phyloP scores from a whole-genome alignment of 306 rosid species.

The Inga laurina region DNA sequence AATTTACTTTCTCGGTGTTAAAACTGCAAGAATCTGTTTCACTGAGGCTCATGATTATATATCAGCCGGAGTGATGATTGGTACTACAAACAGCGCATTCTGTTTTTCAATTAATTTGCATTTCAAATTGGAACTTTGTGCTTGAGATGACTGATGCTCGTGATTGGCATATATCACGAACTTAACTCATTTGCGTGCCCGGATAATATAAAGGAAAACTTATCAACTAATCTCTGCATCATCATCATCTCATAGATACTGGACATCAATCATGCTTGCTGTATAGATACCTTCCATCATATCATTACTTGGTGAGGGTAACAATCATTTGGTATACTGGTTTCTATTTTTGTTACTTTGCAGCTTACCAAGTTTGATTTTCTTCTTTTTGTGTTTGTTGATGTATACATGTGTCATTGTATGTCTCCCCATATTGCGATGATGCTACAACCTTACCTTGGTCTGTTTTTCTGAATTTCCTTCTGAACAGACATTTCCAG shows the following conservation, averaged over 20 bases:
- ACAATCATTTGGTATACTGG: not conserved
- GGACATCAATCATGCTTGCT: not conserved
- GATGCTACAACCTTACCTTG: constrained; percentile 15
- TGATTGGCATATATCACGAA: not conserved
- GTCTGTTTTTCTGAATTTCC: constrained; percentile 9
- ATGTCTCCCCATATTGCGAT: not conserved
- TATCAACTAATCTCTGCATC: not conserved
- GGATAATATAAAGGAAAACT: not conserved
- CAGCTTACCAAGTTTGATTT: not conserved
- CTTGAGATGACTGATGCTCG: not conserved
- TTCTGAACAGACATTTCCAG: constrained; percentile 72
- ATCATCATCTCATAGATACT: constrained; percentile 7
- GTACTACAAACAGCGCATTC: not conserved
- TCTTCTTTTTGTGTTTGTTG: not conserved
- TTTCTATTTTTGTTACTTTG: not conserved
- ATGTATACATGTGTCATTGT: not conserved
- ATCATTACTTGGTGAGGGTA: not conserved
- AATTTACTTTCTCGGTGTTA: not conserved
- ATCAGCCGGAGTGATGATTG: not conserved
- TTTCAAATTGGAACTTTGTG: not conserved
- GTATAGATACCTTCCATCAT: not conserved
- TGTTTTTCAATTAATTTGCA: not conserved
- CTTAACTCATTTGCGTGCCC: not conserved
- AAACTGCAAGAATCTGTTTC: not conserved
- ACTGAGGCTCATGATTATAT: not conserved